Evolutionary conservation across 345 rosid genomes (phyloP), one percentile per base, ranked within the genome.

Genomic region (Salix arbutifolia): DNA sequence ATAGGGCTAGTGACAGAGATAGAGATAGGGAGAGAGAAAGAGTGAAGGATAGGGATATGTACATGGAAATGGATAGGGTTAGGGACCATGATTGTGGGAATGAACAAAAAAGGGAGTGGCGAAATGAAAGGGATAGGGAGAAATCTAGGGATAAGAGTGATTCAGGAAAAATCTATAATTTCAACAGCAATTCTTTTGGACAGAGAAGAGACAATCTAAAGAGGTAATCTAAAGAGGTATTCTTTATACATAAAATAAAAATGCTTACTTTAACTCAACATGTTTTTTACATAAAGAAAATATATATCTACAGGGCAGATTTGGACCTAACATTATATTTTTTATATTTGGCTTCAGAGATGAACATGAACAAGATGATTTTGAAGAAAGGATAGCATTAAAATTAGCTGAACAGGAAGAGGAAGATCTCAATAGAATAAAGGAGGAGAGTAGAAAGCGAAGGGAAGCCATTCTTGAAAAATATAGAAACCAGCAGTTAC

Each of bases 371-470:
- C 84, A 84, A 78, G 87, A 85, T 78, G 95, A 92, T 81, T 86
- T 86, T 81, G 96, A 94, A 31, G 91, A 89, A 78, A 82, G 85
- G 67, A 67, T 91, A 81, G 18, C 83, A 5, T 84, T 95, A 76
- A 81, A 86, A 84, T 84, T 83, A 79, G 93, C 87, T 67, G 97
- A 90, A 74, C 88, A 86, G 73, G 97, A 91, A 82, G 98, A 91
- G 78, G 98, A 93, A 25, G 94, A 96, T 77, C 76, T 96, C n/a
- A 85, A 89, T 69, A 91, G 85, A 84, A 87, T 96, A 46, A 96
- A 86, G 89, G 97, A 91, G 84, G 96, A 94, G 85, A 96, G 99
- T 81, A 90, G 97, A 87, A 91, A 87, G 85, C 83, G 88, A 77
- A 90, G 85, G 84, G 89, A 91, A 72, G 98, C 96, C 70, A 91